A percentile compares a stretch with the other conserved stretches of the same genome.
phyloP scores from a whole-genome alignment of 2,329 filamentous ascomycete species.

The Calonectria pauciramosa region DNA sequence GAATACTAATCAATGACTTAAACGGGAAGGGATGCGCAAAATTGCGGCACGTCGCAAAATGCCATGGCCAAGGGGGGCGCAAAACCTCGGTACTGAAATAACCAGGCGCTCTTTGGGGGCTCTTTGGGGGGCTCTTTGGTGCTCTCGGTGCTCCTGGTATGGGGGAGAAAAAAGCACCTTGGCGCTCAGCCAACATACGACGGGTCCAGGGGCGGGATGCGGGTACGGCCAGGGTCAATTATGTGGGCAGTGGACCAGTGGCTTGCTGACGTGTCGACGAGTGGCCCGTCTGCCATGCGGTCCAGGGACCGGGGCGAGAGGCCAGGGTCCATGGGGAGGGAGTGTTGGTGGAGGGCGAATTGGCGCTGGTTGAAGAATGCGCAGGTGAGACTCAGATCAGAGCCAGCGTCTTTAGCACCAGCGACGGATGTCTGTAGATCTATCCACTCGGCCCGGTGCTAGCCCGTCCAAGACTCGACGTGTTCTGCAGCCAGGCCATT shows the following conservation, averaged over 20 bases:
- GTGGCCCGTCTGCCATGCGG: neutral
- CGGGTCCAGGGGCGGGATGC: neutral
- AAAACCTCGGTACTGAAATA: conserved; percentile 23
- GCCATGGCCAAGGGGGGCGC: neutral
- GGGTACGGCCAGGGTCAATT: neutral
- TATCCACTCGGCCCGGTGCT: neutral
- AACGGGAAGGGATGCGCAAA: neutral
- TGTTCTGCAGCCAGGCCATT: neutral
- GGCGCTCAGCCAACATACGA: conserved; percentile 12
- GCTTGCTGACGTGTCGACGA: conserved; percentile 26
- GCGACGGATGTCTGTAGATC: neutral
- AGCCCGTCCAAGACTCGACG: neutral
- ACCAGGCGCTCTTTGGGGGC: neutral
- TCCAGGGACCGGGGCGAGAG: neutral
- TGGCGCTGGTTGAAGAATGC: neutral
- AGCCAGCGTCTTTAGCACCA: neutral
- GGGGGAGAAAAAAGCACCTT: neutral
- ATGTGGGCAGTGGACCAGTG: neutral
- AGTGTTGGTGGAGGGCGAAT: neutral
- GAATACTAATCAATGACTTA: neutral
- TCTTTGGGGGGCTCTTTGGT: neutral
- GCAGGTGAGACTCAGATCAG: neutral
- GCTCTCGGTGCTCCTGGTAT: neutral
- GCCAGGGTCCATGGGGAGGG: neutral
- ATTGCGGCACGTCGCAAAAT: neutral